Conservation (phyloP, 495 filamentous ascomycete genomes). For the Podospora sp. region DNA sequence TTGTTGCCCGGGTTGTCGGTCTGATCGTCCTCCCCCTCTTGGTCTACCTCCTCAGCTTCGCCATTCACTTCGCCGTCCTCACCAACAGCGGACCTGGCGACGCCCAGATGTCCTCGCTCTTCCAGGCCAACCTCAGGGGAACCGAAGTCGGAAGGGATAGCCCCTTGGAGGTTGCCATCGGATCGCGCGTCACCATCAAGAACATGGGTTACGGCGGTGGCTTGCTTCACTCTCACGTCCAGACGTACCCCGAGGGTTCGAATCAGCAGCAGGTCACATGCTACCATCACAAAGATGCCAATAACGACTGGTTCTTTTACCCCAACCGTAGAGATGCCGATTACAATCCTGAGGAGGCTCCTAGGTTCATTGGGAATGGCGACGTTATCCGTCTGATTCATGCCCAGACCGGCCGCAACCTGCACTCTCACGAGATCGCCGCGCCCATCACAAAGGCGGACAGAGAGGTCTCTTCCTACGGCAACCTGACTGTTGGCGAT, state of each 20-base stretch:
- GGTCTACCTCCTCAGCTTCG: slow-evolving; percentile 95
- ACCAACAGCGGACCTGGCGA: slow-evolving; percentile 95
- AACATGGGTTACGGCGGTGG: slow-evolving; percentile 99
- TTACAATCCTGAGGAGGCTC: slow-evolving; percentile 69
- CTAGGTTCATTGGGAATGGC: slow-evolving; percentile 74
- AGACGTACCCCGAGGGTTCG: slow-evolving; percentile 93
- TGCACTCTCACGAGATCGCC: slow-evolving; percentile 87
- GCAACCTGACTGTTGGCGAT: slow-evolving; percentile 94
- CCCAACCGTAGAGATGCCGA: slow-evolving; percentile 77
- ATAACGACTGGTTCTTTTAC: slow-evolving; percentile 99
- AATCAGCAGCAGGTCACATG: slow-evolving; percentile 95
- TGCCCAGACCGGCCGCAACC: slow-evolving; percentile 91
- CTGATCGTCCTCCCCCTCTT: slow-evolving; percentile 83
- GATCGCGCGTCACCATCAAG: slow-evolving; percentile 90
- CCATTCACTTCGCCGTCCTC: slow-evolving; percentile 86
- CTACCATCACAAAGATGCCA: slow-evolving; percentile 99
- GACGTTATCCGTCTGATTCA: slow-evolving; percentile 87
- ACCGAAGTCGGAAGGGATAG: slow-evolving; percentile 93
- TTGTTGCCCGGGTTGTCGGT: slow-evolving; percentile 78
- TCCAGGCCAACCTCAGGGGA: slow-evolving; percentile 92
- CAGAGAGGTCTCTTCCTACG: slow-evolving; percentile 91
- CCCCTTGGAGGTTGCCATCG: slow-evolving; percentile 85
- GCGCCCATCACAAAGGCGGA: slow-evolving; percentile 89
- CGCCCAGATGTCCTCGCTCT: slow-evolving; percentile 98
- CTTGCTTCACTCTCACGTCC: slow-evolving; percentile 95